Base-by-base conservation (phyloP, 257 asterid species). In the Nicotiana otophora region DNA sequence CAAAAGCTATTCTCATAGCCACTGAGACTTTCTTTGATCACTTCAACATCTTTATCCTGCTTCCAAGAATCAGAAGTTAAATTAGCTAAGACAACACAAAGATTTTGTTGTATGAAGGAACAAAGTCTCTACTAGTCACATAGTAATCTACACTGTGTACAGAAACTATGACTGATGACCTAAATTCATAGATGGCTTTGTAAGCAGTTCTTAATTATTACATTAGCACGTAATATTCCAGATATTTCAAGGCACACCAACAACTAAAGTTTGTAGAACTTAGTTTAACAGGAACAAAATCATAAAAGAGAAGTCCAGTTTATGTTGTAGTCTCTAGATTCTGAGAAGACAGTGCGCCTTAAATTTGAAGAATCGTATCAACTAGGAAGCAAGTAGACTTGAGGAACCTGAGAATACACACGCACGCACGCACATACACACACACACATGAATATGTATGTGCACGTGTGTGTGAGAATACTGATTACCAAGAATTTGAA, bases 31-130 rank as follows among this genome's bases (percentile, higher is more conserved):
- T 88, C 88, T 82, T 90, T 90, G 84, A 94, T 89, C 57, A 90
- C 89, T 61, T 93, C 92, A 81, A 94, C 98, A 84, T 96, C 97
- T 85, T 93, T 94, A 79, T 96, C 98, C 99, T 94, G 92, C 81
- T 87, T 83, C 85, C 81, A 83, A 75, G 81, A 79, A 63, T 82
- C 67, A 48, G 81, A 85, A 57, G 46, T 81, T 48, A 79, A 82
- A 78, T 84, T 36, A 83, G 39, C 16, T 28, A 16, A 48, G 23
- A 48, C 31, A 16, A n/a, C 34, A 15, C 26, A 77, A 26, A 65
- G 31, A 5, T 17, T 42, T 66, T 81, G 14, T 51, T 36, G 3
- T 65, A 19, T 68, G 28, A 66, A 65, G 60, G n/a, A 15, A 66
- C 75, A 51, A 31, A 39, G n/a, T 66, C 36, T 39, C 6, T 31